Evolutionary conservation across 345 rosid genomes (phyloP), one percentile per base, ranked within the genome.

Genomic region (Tarenaya hassleriana): DNA sequence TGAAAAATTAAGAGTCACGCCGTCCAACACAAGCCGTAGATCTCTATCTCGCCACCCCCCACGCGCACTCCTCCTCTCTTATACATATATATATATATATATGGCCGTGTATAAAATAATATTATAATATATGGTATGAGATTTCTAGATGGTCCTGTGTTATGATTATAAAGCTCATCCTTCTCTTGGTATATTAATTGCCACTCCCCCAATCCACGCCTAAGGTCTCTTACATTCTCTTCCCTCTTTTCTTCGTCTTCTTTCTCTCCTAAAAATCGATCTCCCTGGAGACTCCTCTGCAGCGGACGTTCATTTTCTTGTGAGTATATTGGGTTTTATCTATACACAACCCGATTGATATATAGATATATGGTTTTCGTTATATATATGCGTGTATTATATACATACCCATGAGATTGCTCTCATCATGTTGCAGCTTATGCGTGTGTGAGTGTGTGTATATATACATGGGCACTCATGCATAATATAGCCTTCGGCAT

Each of bases 21-120:
- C 97, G 97, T 76, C 97, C 97, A 89, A 89, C 69, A 76, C 77
- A 71, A 65, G 24, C 51, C 56, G 56, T 76, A 83, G 71, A 67
- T 44, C 51, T 63, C 65, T 63, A 44, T 37, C 57, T 8, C 62
- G 66, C 70, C 71, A 76, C 80, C 73, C 78, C 84, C 95, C 97
- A 88, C 95, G 97, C 97, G 95, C 91, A 85, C 58, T 43, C 64
- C 63, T 41, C 41, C 40, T 18, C 52, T 37, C 63, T 45, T 47
- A 44, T 44, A 11, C 13, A 24, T 61, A 61, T 54, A 71, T 61
- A 58, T 62, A 62, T 31, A 21, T 55, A 47, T 53, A 47, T 47
- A 46, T 40, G 50, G 18, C 35, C 54, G 16, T 48, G 37, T 52
- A 59, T 55, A 15, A 31, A 48, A 27, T 35, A 24, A 24, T 24